Base-by-base conservation (phyloP, 2,329 filamentous ascomycete species). In the Botrytis fragariae region DNA sequence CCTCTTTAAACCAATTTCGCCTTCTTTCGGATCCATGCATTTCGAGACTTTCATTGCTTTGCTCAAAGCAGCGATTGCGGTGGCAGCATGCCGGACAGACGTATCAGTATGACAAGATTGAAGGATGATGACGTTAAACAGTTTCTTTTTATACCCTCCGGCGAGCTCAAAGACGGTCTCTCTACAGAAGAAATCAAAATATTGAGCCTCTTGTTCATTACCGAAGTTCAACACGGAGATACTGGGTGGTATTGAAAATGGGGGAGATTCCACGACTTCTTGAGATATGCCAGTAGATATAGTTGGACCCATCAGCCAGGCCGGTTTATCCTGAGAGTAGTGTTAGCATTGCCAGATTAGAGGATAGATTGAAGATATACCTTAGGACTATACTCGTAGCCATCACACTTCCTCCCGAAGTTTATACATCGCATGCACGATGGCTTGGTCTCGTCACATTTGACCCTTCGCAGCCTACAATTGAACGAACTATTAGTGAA, bases 141-240 rank as follows among this genome's bases (percentile, higher is more conserved):
- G 48, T 22, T 61, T 64, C n/a, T 65, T 71, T n/a, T 74, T 69
- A 59, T 65, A 72, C 70, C 54, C 29, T 45, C 76, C 75, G 1
- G 77, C 73, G 7, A 78, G 64, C 32, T 77, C 74, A 32, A 62
- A 69, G 5, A 74, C 61, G 7, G 75, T 71, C 63, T 77, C 74
- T 42, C 75, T 72, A 60, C 72, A 73, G 61, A 78, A 79, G 45
- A 75, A 65, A 9, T 74, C 63, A 48, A 78, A 79, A 54, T 79
- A 79, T 16, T 65, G 71, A 69, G 76, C 73, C 45, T 78, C 76
- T 39, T 71, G 60, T 63, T 74, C 62, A 42, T 76, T 71, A 7
- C 72, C 69, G 35, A 79, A 77, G n/a, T 70, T 59, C 14, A 69
- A 48, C 22, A 65, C 61, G 18, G 69, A 65, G 14, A 72, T 45